These are phyloP conservation scores for Penicillium sclerotiorum DNA, from an alignment of 2,329 filamentous ascomycete species.

Conservation along the genomic window DNA sequence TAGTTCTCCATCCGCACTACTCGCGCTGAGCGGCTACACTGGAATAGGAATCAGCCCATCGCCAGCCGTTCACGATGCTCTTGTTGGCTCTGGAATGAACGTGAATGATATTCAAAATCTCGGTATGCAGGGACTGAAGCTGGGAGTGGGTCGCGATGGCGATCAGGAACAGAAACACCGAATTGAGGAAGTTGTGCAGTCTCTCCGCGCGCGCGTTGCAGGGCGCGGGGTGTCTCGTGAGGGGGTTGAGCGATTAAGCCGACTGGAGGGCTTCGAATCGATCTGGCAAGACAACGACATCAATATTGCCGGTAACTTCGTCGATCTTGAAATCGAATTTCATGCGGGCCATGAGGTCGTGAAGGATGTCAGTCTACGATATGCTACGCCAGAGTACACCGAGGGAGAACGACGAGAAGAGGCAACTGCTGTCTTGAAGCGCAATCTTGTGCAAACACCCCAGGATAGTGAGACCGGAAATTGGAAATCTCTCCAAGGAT, in stretches of 20 bases:
- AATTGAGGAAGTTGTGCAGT: conserved; percentile 45
- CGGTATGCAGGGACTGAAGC: conserved; percentile 42
- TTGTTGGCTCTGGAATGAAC: conserved; percentile 40
- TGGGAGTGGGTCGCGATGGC: conserved; percentile 40
- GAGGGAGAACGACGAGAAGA: conserved; percentile 46
- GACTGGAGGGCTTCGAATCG: conserved; percentile 49
- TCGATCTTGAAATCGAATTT: conserved; percentile 52
- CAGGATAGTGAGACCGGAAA: conserved; percentile 33
- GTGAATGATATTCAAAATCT: conserved; percentile 44
- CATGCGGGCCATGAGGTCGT: conserved; percentile 43
- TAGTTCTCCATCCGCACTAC: conserved; percentile 49
- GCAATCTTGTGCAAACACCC: conserved; percentile 38
- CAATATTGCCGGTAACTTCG: conserved; percentile 50
- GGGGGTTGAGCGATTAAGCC: conserved; percentile 45
- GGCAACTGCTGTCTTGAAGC: conserved; percentile 47
- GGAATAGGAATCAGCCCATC: conserved; percentile 47
- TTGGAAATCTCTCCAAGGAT: conserved; percentile 43
- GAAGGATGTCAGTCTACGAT: conserved; percentile 47
- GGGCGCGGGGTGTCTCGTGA: conserved; percentile 49
- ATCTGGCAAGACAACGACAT: conserved; percentile 51
- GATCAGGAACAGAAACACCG: conserved; percentile 46
- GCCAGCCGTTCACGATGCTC: conserved; percentile 39
- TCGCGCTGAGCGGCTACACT: conserved; percentile 47
- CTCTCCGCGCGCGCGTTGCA: conserved; percentile 43
- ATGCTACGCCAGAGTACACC: conserved; percentile 43